Base-by-base conservation (phyloP, 257 asterid species). In the Dorcoceras hygrometricum region DNA sequence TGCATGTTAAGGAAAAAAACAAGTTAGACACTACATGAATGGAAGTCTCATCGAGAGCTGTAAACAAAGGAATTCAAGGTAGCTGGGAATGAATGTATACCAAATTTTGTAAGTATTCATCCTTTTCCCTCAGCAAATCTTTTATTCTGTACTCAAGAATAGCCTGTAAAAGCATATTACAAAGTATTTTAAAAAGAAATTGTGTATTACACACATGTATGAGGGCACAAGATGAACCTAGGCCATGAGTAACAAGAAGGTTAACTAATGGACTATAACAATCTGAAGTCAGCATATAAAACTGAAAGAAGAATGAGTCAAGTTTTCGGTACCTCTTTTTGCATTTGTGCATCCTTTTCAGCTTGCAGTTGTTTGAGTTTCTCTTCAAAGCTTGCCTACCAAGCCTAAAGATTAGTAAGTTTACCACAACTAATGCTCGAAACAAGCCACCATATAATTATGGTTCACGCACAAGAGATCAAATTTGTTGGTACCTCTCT, bases 311-410 rank as follows among this genome's bases (percentile, higher is more conserved):
- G 10, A 28, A n/a, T 20, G 23, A 31, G 1, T 20, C 7, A 32
- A 26, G 48, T 53, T 50, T 36, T 53, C 19, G 28, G 22, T 77
- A 87, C 93, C 90, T 85, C 93, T 71, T 79, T 82, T 56, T 75
- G 80, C 51, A 81, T 67, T 68, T 18, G 67, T 60, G 59, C 83
- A 69, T 75, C 84, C 18, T 77, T 81, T 76, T 87, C 94, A 64
- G 63, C 68, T 55, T 70, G 75, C 63, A 85, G 73, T 48, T 79
- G 79, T 60, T 76, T 79, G 71, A 83, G 67, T 46, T 70, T 83
- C 51, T 76, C 93, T 66, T 82, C 83, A 58, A 66, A 77, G 68
- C 63, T 73, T 57, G 80, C 84, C 93, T 86, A 73, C 60, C 56
- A 66, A 70, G 60, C 70, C 71, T 73, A 68, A 46, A 68, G 25